Evolutionary conservation across 495 filamentous ascomycete species (phyloP).

Genomic region (Penicillium samsonianum): DNA sequence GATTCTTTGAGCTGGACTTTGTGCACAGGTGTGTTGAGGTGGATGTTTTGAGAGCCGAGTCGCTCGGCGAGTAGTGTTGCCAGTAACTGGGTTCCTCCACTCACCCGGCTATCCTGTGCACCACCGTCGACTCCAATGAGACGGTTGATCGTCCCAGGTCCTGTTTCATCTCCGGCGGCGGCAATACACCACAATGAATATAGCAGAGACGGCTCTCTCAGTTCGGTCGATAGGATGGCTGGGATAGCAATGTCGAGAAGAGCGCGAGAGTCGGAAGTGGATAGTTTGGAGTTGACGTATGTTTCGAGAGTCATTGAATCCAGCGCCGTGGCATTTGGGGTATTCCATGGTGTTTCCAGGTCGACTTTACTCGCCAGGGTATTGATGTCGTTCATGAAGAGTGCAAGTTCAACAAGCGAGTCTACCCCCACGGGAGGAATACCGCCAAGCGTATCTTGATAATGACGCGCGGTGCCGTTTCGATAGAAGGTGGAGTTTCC

Average conservation of each 20-base stretch:
- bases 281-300: neutral
- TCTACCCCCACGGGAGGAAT: conserved; percentile 6
- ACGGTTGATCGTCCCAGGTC: conserved; percentile 19
- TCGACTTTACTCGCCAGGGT: conserved; percentile 12
- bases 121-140: conserved; percentile 15
- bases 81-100: conserved; percentile 21
- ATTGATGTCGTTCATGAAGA: conserved; percentile 9
- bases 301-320: conserved; percentile 18
- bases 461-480: conserved; percentile 11
- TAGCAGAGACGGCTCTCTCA: conserved; percentile 22
- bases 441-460: conserved; percentile 5
- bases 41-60: conserved; percentile 13
- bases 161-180: conserved; percentile 21
- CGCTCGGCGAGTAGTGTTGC: conserved; percentile 18
- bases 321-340: conserved; percentile 11
- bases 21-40: conserved; percentile 13
- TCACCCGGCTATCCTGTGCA: conserved; percentile 24
- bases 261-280: conserved; percentile 9
- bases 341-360: conserved; percentile 18
- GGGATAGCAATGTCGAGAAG: conserved; percentile 9
- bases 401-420: conserved; percentile 14
- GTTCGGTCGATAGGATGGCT: conserved; percentile 16
- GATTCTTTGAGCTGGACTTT: conserved; percentile 9
- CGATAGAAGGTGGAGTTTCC: conserved; percentile 15
- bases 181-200: conserved; percentile 25